Evolutionary conservation across 108 stramenopile species (phyloP), one percentile per base, ranked within the genome.

Genomic region (Schizochytrium sp.): DNA sequence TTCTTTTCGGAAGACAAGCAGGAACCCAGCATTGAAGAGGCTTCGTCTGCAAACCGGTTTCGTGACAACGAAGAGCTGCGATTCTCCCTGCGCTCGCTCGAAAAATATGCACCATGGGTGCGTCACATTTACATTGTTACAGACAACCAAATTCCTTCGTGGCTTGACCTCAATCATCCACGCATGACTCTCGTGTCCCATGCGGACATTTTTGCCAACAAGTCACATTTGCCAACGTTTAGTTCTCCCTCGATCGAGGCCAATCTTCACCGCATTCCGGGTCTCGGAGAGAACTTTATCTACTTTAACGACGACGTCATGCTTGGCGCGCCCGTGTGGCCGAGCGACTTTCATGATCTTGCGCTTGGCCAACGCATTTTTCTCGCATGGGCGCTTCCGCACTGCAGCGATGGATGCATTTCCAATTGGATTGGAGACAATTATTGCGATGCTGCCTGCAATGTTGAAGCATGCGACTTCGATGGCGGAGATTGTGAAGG

Each of bases 251-350:
- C 92, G n/a, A 93, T 93, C 57, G 93, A 93, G 58, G 51, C 90
- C 34, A 58, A 93, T 48, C 60, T 94, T 5, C 93, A 94, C 76
- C 58, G 71, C 16, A 94, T 94, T 47, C 91, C 90, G 2, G 89
- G 88, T 5, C 87, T 94, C 41, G 88, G 89, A 48, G 5, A 58
- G 5, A 41, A 87, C 16, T 94, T 94, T 87, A 57, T 94, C 55
- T 94, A 94, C 89, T 93, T 94, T 88, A 94, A 94, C 89, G 93
- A 94, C 58, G 93, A 94, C 89, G 93, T 94, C 5, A 57, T 94
- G 72, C 88, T 94, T 0, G 93, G 91, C 2, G 90, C 90, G 14
- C 60, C 71, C 14, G 55, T 58, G 47, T 89, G 88, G 72, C 93
- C 93, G 23, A 72, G 60, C 57, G 93, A 94, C 72, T 94, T 94